Evolutionary conservation across 2,329 filamentous ascomycete genomes (phyloP).

Genomic region (Ophiosphaerella korrae): DNA sequence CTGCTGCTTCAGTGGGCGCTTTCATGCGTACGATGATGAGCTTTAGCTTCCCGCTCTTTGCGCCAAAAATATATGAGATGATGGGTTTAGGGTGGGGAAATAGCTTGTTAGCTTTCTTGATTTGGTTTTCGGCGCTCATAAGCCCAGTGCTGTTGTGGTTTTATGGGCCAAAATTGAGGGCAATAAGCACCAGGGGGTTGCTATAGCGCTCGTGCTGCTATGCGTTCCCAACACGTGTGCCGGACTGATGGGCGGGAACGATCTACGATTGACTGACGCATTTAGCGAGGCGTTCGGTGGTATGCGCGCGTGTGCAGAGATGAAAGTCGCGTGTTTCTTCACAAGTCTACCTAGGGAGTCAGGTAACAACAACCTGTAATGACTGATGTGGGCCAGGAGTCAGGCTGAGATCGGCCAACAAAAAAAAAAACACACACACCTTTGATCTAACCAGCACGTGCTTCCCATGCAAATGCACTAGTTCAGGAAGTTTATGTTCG

Average conservation of each 20-base stretch:
- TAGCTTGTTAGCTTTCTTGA: conserved; percentile 58
- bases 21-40: conserved; percentile 61
- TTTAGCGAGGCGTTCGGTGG: not conserved
- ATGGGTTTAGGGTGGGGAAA: conserved; percentile 66
- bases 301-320: not conserved
- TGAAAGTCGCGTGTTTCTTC: no score
- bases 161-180: conserved; percentile 44
- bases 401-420: no score
- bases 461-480: no score
- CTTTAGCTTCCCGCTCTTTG: conserved; percentile 63
- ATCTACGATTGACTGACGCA: not conserved
- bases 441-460: no score
- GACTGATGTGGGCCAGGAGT: no score
- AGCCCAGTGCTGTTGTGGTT: conserved; percentile 54
- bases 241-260: not conserved
- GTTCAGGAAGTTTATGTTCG: no score
- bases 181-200: conserved; percentile 25
- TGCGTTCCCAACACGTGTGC: not conserved
- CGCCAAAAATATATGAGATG: conserved; percentile 61
- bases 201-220: not conserved
- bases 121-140: conserved; percentile 54
- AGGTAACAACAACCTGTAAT: no score
- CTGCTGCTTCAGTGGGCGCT: conserved; percentile 65
- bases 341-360: no score
- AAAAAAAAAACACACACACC: no score